Evolutionary conservation across 768 basidiomycete species (phyloP), one percentile per base, ranked within the genome.

Genomic region (Podaxis sp.): DNA sequence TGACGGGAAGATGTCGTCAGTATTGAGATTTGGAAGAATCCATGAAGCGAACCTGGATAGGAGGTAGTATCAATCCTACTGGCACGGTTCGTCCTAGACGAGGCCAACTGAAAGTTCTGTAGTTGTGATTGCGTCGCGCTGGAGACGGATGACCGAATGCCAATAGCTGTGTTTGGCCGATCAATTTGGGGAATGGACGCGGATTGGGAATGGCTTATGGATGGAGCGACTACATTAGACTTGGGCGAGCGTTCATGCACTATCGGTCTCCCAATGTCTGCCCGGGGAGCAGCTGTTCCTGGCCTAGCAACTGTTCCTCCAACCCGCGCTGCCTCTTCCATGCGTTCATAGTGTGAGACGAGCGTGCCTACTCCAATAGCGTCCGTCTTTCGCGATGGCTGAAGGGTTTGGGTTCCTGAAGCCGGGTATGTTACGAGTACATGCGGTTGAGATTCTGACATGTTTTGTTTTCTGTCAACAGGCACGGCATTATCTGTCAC

Each of bases 241-340:
- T 40, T 50, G 8, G 51, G 24, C 20, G 40, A 30, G 4, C 22
- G 36, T 4, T 38, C 48, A 33, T 56, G 33, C 24, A 24, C 24
- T 17, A 36, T 22, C 1, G 40, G 26, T 40, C 38, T 53, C 22
- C 30, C n/a, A 38, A 10, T 20, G 17, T 40, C 41, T 49, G 37
- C 4, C 10, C 61, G 44, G 26, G 55, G 54, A 22, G 50, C 46
- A 15, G 36, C 15, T 7, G 61, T 62, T 30, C 54, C 61, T 2
- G 61, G 54, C 37, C 44, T 51, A 17, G 28, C 24, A n/a, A 56
- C 56, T 2, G 13, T 24, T n/a, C 61, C 37, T n/a, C 61, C 61
- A 17, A 49, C 11, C 15, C 24, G 54, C 1, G 61, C 61, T 15
- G 61, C 24, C 17, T 22, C 46, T 17, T 49, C 48, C 48, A 62